phyloP scores from a whole-genome alignment of 306 rosid species.

The Nissolia schottii region DNA sequence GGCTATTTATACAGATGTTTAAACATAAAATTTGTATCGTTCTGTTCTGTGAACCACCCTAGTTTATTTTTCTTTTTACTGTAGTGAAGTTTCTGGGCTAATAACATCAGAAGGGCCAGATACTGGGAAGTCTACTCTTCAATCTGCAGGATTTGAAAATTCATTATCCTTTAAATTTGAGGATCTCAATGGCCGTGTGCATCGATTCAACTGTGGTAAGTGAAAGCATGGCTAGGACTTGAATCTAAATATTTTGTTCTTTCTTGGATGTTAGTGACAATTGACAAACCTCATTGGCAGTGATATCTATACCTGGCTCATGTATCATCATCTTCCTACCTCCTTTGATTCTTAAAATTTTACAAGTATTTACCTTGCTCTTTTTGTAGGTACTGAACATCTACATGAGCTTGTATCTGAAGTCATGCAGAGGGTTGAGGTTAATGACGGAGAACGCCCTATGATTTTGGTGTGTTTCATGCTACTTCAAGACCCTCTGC shows the following conservation, averaged over 20 bases:
- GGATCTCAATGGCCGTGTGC: constrained; percentile 75
- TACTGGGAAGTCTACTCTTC: constrained; percentile 42
- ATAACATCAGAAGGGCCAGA: constrained; percentile 69
- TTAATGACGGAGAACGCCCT: constrained; percentile 44
- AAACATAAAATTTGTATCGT: constrained; percentile 6
- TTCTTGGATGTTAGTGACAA: background rate
- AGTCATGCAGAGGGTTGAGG: constrained; percentile 60
- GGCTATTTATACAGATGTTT: constrained; percentile 10
- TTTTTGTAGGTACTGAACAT: constrained; percentile 55
- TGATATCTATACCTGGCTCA: background rate
- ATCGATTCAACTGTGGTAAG: constrained; percentile 81
- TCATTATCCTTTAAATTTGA: constrained; percentile 77
- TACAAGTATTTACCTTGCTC: constrained; percentile 9
- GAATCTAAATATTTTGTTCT: background rate
- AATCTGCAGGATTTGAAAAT: constrained; percentile 62
- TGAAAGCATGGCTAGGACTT: constrained; percentile 11
- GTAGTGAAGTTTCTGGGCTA: constrained; percentile 76
- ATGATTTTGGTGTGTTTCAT: constrained; percentile 56
- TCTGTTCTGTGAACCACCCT: constrained; percentile 12
- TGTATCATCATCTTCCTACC: background rate
- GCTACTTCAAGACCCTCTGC: constrained; percentile 5
- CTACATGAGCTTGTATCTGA: constrained; percentile 67
- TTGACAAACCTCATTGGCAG: background rate
- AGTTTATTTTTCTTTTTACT: constrained; percentile 25
- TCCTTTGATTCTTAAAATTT: constrained; percentile 3